Base-by-base conservation (phyloP, 306 rosid species). In the Acacia acuminata region DNA sequence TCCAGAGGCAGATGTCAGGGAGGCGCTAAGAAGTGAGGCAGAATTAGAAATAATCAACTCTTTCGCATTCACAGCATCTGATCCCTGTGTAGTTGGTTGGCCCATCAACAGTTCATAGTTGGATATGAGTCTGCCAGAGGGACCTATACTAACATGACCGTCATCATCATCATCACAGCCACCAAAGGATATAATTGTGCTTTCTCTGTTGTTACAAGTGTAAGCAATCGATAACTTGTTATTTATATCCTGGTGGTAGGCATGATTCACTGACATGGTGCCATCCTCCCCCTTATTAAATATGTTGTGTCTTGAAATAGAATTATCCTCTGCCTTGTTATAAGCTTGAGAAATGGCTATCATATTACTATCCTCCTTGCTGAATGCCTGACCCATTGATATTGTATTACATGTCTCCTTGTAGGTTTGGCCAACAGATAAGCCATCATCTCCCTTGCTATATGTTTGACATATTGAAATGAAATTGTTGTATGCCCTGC, bases 151-250 rank as follows among this genome's bases (percentile, higher is more conserved):
- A 25, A 30, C 42, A 64, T 89, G 81, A 69, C 53, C 58, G 14
- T 47, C 76, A 44, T 72, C 76, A 24, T 72, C 76, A 24, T 72
- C 76, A 72, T 45, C 84, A 63, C 77, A 82, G 42, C 89, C 89
- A 24, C 93, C 93, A 82, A 90, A 90, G 36, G 93, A 90, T 83
- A 90, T 90, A 80, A 87, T 87, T 45, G 92, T 85, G 79, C 92
- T 82, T 81, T 85, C 89, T n/a, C 85, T 86, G 53, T 82, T 83
- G 48, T 64, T 83, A 75, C 77, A 84, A 32, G 92, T 76, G 48
- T 82, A 86, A 77, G 88, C 83, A 75, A 83, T 40, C 0, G 77
- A 73, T 51, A 78, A 42, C 64, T 67, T 65, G 71, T 48, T 76
- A 55, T 42, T 85, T 64, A 78, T 84, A 34, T n/a, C 83, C 56